phyloP scores from a whole-genome alignment of 2,329 filamentous ascomycete genomes.

The Graphium sp. region DNA sequence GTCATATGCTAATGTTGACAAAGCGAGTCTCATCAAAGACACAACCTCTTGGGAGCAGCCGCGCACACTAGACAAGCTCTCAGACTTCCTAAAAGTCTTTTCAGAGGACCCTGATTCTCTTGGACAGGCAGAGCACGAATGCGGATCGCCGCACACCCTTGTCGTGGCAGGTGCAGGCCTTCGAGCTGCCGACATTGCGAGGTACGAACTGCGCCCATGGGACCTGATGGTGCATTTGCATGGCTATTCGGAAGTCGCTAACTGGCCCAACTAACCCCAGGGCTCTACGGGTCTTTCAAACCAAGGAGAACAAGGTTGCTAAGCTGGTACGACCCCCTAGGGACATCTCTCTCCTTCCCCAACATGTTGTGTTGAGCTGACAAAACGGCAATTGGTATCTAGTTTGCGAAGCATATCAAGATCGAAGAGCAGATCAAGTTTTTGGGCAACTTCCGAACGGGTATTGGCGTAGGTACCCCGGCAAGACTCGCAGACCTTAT shows the following conservation, averaged over 20 bases:
- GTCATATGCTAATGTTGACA: no score
- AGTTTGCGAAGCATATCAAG: slow-evolving; percentile 97
- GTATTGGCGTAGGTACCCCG: slow-evolving; percentile 83
- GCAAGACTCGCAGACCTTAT: slow-evolving; percentile 67
- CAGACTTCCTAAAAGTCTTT: slow-evolving; percentile 55
- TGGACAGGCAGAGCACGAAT: slow-evolving; percentile 46
- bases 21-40: slow-evolving; percentile 64
- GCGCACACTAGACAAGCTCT: slow-evolving; percentile 30
- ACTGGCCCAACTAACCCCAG: no score
- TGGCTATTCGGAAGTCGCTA: no score
- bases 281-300: slow-evolving; percentile 61
- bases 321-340: slow-evolving; percentile 47
- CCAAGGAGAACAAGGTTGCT: slow-evolving; percentile 59
- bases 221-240: no score
- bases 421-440: slow-evolving; percentile 69
- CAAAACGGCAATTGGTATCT: slow-evolving; percentile 5
- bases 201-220: no score
- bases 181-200: slow-evolving; percentile 68
- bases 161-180: slow-evolving; percentile 75
- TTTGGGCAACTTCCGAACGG: slow-evolving; percentile 52
- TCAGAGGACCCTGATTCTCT: slow-evolving; percentile 41
- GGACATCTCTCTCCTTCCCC: no score
- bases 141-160: slow-evolving; percentile 68
- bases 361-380: background rate
- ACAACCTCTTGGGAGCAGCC: slow-evolving; percentile 56